These are phyloP conservation scores for Kernera saxatilis DNA, from an alignment of 345 rosid species.

Conservation along the genomic window DNA sequence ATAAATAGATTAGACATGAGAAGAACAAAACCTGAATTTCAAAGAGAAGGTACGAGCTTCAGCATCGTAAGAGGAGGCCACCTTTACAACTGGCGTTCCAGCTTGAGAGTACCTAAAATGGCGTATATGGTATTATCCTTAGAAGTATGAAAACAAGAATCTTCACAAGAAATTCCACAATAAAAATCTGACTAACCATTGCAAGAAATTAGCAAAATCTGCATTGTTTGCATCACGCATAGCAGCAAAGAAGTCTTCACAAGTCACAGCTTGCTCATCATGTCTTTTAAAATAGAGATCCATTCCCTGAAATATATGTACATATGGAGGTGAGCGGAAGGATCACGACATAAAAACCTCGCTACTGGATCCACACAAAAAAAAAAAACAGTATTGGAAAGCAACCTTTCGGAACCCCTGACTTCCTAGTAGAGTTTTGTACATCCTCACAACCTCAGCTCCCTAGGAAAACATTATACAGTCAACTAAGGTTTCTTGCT, in stretches of 20 bases:
- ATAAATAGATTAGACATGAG: background rate
- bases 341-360: background rate
- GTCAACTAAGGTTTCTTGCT: conserved; percentile 9
- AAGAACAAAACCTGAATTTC: conserved; percentile 65
- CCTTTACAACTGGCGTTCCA: conserved; percentile 91
- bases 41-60: conserved; percentile 72
- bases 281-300: conserved; percentile 94
- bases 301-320: conserved; percentile 63
- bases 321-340: background rate
- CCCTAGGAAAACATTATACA: conserved; percentile 47
- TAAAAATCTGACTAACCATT: conserved; percentile 42
- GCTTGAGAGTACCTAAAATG: conserved; percentile 94
- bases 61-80: conserved; percentile 63
- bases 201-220: conserved; percentile 89
- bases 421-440: conserved; percentile 90
- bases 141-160: background rate
- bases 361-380: background rate
- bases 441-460: conserved; percentile 99
- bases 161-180: conserved; percentile 1
- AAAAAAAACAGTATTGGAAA: background rate
- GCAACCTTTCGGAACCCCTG: conserved; percentile 89
- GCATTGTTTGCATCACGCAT: conserved; percentile 97
- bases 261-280: conserved; percentile 97
- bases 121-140: background rate
- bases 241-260: conserved; percentile 95